Evolutionary conservation across 2,329 filamentous ascomycete genomes (phyloP), one percentile per base, ranked within the genome.

Genomic region (Botrytis hyacinthi): DNA sequence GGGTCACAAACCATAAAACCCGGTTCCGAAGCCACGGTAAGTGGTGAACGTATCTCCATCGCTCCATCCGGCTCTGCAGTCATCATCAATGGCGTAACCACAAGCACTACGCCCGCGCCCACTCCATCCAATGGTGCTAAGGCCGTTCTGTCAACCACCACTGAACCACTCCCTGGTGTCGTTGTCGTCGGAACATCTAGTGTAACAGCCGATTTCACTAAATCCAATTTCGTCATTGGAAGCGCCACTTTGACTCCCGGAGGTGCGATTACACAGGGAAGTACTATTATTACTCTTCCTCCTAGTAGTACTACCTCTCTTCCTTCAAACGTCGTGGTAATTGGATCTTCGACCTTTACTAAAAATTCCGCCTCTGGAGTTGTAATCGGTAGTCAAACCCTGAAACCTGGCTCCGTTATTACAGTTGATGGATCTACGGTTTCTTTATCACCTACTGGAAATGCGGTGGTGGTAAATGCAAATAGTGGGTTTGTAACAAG

Each of bases 1-100:
- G 78, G 78, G 9, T 73, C 77, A 14, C 77, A 77, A 70, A 79
- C 78, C 7, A 73, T 79, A 12, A 54, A 61, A 4, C 78, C 76
- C 8, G 78, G 77, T 14, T 77, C 75, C n/a, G 75, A 73, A n/a
- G 73, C 78, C 54, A 79, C 78, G 2, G 68, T 77, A 2, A 73
- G 74, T 32, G 77, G 78, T 0, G 73, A 79, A 67, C 70, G 74
- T 20, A 76, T 79, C 35, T 78, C 77, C 32, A 16, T 78, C 3
- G 74, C 74, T 1, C 65, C 78, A 10, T 73, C 73, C 9, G 76
- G 76, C 44, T 70, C 71, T 18, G 76, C 74, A 5, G 73, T 80
- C 7, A 74, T 77, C 5, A 74, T 79, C 44, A 79, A 79, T 51
- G 70, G 69, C 10, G 74, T 63, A 10, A 75, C 70, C 4, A 70